These are phyloP conservation scores for Boletus coccyginus DNA, from an alignment of 768 basidiomycete genomes.

Conservation along the genomic window DNA sequence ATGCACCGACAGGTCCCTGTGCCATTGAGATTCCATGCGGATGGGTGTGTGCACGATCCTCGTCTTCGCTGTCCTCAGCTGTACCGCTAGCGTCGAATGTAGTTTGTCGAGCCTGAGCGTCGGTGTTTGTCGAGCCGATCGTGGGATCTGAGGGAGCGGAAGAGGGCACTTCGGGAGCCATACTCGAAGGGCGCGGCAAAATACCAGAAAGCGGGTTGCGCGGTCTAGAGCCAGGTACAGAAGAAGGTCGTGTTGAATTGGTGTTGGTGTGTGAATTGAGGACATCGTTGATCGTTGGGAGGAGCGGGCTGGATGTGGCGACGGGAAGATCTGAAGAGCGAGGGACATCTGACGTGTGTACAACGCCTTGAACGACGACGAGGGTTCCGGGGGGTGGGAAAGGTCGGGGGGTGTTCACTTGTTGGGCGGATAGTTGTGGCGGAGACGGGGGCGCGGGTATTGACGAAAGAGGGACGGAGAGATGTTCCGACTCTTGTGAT, in stretches of 20 bases:
- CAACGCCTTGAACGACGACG: conserved; percentile 81
- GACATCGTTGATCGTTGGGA: conserved; percentile 1
- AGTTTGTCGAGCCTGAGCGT: conserved; percentile 3
- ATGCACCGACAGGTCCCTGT: conserved; percentile 26
- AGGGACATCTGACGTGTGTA: conserved; percentile 70
- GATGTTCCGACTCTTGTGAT: conserved; percentile 9
- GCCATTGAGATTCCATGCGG: conserved; percentile 26
- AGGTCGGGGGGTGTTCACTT: conserved; percentile 33
- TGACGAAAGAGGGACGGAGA: conserved; percentile 13
- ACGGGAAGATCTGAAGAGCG: conserved; percentile 30
- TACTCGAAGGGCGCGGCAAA: conserved; percentile 37
- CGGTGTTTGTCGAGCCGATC: background rate
- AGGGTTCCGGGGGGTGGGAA: conserved; percentile 77
- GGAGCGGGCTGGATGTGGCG: conserved; percentile 9
- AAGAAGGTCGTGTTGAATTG: conserved; percentile 15
- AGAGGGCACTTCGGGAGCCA: conserved; percentile 22
- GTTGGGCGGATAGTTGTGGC: conserved; percentile 24
- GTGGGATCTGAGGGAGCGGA: conserved; percentile 6
- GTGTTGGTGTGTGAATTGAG: conserved; percentile 6
- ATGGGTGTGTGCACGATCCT: conserved; percentile 11
- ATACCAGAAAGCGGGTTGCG: conserved; percentile 38
- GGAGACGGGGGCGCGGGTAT: conserved; percentile 13
- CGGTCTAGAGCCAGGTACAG: conserved; percentile 28
- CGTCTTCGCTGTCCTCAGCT: conserved; percentile 15
- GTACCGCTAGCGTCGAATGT: background rate